Conservation (phyloP, 2,329 filamentous ascomycete genomes). For the Lomentospora prolificans region DNA sequence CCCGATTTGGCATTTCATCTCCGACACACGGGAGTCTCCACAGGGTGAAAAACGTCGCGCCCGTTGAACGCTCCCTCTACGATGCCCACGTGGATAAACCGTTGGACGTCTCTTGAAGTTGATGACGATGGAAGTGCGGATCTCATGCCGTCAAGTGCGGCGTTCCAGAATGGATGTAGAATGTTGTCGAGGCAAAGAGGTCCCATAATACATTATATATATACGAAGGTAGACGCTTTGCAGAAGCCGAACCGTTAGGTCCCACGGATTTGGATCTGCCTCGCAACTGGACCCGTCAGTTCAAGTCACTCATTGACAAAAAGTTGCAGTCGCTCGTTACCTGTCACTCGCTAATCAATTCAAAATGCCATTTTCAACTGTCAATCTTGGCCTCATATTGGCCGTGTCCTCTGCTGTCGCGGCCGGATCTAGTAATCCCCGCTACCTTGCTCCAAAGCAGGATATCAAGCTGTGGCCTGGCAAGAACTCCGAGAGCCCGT, state of each 20-base stretch:
- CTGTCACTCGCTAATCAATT: too few species aligned
- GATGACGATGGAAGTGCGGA: not conserved
- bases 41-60: too few species aligned
- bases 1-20: not conserved
- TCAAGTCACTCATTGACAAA: too few species aligned
- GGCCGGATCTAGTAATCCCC: not conserved
- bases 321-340: too few species aligned
- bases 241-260: too few species aligned
- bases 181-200: too few species aligned
- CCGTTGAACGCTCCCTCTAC: too few species aligned
- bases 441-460: conserved; percentile 5
- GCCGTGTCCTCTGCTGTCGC: not conserved
- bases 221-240: too few species aligned
- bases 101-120: not conserved
- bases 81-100: not conserved
- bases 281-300: too few species aligned
- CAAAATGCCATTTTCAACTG: not conserved
- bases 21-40: not conserved
- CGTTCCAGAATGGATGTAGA: too few species aligned
- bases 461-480: conserved; percentile 3
- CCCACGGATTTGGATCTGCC: too few species aligned
- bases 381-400: not conserved
- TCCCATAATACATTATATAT: too few species aligned
- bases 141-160: not conserved
- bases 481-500: conserved; percentile 17